Percentiles rank a stretch among this genome's conserved stretches.
Evolutionary conservation across 345 rosid species (phyloP).

Genomic region (Euphorbia peplus): DNA sequence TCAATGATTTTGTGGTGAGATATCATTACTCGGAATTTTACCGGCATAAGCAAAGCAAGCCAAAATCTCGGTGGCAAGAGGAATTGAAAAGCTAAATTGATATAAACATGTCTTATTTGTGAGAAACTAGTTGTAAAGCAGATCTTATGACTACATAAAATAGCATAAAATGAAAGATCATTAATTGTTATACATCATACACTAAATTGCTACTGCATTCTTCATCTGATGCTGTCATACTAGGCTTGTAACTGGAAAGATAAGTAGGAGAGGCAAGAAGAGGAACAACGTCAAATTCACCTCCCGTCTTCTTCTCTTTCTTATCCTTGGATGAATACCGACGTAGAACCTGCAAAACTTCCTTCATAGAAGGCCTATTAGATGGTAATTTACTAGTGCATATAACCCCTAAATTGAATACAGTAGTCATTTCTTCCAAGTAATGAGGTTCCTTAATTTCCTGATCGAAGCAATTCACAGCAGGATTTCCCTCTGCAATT

Average conservation of each 20-base stretch:
- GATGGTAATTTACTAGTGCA: slow-evolving; percentile 60
- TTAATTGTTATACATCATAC: no score
- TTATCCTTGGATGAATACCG: slow-evolving; percentile 24
- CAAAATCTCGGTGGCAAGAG: no score
- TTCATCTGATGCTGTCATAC: slow-evolving; percentile 15
- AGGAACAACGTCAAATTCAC: slow-evolving; percentile 39
- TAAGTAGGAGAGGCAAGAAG: slow-evolving; percentile 35
- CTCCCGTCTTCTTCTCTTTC: slow-evolving; percentile 23
- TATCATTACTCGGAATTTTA: no score
- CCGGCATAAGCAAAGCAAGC: no score
- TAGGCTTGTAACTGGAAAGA: slow-evolving; percentile 28
- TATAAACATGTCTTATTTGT: not conserved
- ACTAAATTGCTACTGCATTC: slow-evolving; percentile 13
- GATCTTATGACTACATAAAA: no score
- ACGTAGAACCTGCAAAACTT: slow-evolving; percentile 58
- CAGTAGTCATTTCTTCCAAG: slow-evolving; percentile 52
- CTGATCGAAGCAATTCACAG: slow-evolving; percentile 48
- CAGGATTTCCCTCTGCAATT: slow-evolving; percentile 42
- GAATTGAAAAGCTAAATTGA: not conserved
- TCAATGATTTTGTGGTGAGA: no score
- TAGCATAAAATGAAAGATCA: no score
- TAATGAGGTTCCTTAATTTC: slow-evolving; percentile 47
- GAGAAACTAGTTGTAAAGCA: not conserved
- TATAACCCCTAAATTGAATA: slow-evolving; percentile 62
- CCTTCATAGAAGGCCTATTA: slow-evolving; percentile 77